phyloP scores from a whole-genome alignment of 352 stramenopile species.

The Blastocystis hominis region DNA sequence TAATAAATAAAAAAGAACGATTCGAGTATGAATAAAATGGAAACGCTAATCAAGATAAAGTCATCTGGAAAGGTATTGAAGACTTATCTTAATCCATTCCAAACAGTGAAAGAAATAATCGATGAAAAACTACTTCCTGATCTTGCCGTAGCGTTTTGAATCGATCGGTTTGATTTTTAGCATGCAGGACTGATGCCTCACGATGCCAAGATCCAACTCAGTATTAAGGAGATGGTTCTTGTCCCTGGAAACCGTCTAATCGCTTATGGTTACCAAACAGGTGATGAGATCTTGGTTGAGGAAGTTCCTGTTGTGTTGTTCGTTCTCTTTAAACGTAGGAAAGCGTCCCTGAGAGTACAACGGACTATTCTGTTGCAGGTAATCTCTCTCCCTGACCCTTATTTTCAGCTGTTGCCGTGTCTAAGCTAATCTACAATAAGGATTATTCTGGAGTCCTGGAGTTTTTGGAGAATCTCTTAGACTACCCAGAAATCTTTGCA shows the following conservation, averaged over 20 bases:
- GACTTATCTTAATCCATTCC: neutral
- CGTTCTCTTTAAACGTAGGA: neutral
- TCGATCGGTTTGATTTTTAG: neutral
- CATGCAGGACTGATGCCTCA: neutral
- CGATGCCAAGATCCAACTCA: neutral
- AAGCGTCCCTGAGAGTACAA: neutral
- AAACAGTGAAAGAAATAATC: slow-evolving; percentile 1
- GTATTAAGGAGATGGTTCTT: neutral
- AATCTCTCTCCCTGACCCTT: neutral
- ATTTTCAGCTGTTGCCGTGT: neutral
- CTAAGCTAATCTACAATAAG: slow-evolving; percentile 9
- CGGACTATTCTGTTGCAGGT: neutral
- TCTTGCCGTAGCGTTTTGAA: neutral
- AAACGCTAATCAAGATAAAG: neutral
- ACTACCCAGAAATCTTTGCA: neutral
- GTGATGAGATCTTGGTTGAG: slow-evolving; percentile 9
- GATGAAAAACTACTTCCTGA: neutral
- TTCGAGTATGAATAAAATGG: neutral
- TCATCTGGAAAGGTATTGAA: slow-evolving; percentile 3
- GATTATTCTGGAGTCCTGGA: neutral
- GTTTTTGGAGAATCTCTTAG: neutral
- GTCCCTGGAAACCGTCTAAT: neutral
- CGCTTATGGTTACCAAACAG: neutral
- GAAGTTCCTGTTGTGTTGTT: neutral
- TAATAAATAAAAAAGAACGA: neutral